phyloP scores from a whole-genome alignment of 1,139 yeast genomes.

The Geotrichum fermentans region DNA sequence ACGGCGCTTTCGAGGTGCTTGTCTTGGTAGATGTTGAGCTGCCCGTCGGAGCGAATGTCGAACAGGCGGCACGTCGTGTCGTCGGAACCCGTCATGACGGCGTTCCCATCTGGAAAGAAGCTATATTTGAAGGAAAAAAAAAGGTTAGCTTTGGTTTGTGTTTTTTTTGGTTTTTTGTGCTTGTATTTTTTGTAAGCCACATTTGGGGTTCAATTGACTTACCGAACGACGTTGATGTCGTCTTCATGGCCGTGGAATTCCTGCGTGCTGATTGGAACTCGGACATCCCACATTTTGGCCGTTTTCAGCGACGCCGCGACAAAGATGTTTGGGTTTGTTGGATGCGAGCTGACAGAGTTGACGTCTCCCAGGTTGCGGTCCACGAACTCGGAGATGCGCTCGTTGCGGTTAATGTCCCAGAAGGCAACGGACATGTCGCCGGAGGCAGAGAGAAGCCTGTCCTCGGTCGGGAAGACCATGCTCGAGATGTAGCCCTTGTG shows the following conservation, averaged over 20 bases:
- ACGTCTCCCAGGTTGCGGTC: constrained; percentile 79
- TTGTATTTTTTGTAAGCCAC: too few species aligned
- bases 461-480: constrained; percentile 57
- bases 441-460: constrained; percentile 61
- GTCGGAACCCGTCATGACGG: constrained; percentile 63
- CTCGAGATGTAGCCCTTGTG: constrained; percentile 82
- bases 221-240: constrained; percentile 63
- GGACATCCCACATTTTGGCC: constrained; percentile 66
- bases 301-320: constrained; percentile 74
- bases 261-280: constrained; percentile 52
- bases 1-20: constrained; percentile 36
- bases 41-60: constrained; percentile 76
- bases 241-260: constrained; percentile 54
- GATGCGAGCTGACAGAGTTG: constrained; percentile 45
- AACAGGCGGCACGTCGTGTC: constrained; percentile 69
- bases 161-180: too few species aligned
- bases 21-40: constrained; percentile 51
- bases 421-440: constrained; percentile 78
- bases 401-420: constrained; percentile 73
- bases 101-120: constrained; percentile 63
- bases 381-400: constrained; percentile 51
- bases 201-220: too few species aligned
- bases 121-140: constrained; percentile 1
- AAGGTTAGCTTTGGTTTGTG: neutral
- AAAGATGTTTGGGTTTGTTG: constrained; percentile 42